Evolutionary conservation across 1,139 yeast species (phyloP).

Genomic region (Yamadazyma epiphylla): DNA sequence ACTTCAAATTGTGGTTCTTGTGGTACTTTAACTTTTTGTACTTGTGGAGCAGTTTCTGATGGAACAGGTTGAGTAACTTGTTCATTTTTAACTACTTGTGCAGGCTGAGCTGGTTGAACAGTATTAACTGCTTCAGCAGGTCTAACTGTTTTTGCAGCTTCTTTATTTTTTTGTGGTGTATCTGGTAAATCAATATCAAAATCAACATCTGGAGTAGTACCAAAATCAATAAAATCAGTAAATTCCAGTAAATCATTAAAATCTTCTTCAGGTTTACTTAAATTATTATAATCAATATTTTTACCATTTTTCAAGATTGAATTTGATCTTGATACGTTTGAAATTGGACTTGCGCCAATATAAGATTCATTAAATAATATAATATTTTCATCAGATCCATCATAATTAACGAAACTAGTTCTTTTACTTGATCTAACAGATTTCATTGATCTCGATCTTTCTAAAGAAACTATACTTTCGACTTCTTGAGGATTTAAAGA

Average conservation of each 20-base stretch:
- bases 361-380: conserved; percentile 20
- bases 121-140: too few species aligned
- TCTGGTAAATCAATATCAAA: conserved; percentile 7
- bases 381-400: conserved; percentile 46
- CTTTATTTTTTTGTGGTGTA: not conserved
- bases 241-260: conserved; percentile 50
- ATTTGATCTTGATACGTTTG: conserved; percentile 28
- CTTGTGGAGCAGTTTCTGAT: not conserved
- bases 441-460: conserved; percentile 60
- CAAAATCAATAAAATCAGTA: conserved; percentile 64
- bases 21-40: not conserved
- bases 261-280: conserved; percentile 14
- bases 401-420: conserved; percentile 41
- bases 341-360: conserved; percentile 10
- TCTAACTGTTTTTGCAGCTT: too few species aligned
- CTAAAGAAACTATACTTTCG: conserved; percentile 69
- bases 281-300: conserved; percentile 1
- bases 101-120: too few species aligned
- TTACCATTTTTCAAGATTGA: conserved; percentile 47
- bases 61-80: not conserved
- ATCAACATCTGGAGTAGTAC: conserved; percentile 11
- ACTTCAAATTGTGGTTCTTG: not conserved
- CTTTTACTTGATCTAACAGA: conserved; percentile 42
- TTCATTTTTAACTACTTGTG: not conserved
- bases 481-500: conserved; percentile 64